Base-by-base conservation (phyloP, 495 filamentous ascomycete genomes). In the Penicillium chermesinum region DNA sequence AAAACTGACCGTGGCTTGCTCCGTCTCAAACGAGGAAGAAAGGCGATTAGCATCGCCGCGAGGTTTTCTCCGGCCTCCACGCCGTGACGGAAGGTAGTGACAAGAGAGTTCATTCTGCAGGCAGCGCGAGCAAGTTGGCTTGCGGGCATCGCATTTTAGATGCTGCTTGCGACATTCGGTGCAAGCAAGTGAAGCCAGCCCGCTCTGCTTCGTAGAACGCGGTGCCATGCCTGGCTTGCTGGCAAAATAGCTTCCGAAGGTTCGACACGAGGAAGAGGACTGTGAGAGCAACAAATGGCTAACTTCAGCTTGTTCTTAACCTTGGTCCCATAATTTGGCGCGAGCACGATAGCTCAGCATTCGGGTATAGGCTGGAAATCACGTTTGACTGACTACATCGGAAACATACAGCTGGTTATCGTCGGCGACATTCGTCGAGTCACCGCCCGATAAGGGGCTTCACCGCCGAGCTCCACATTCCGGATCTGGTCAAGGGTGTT, bases 101-200 rank as follows among this genome's bases (percentile, higher is more conserved):
- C 68, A 71, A 18, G 47, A 20, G 3, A 59, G 41, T 15, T 54
- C 54, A 15, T 57, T 56, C n/a, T 65, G 54, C 21, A 58, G 18
- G 40, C 68, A 71, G 12, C 68, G 65, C 7, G 66, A 63, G 46
- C 68, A 71, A 8, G 63, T 58, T 6, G 68, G 68, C 21, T 53
- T 64, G 12, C 53, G 55, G 3, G 61, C 67, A 15, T 73, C 67
- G 38, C 69, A 73, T 57, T 71, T 71, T 14, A 73, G 50, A 50
- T 73, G 69, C 19, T 73, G 67, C 41, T 70, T 70, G 14, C 69
- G 59, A 57, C 69, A 73, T 40, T 68, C 67, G 2, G 64, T 70
- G 36, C 69, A 73, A n/a, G 69, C 69, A 7, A 73, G 53, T 3
- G 68, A 61, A 19, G 49, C 56, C 22, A 62, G 42, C 6, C 59